Conservation (phyloP, 306 rosid species). For the Potentilla sterilis region DNA sequence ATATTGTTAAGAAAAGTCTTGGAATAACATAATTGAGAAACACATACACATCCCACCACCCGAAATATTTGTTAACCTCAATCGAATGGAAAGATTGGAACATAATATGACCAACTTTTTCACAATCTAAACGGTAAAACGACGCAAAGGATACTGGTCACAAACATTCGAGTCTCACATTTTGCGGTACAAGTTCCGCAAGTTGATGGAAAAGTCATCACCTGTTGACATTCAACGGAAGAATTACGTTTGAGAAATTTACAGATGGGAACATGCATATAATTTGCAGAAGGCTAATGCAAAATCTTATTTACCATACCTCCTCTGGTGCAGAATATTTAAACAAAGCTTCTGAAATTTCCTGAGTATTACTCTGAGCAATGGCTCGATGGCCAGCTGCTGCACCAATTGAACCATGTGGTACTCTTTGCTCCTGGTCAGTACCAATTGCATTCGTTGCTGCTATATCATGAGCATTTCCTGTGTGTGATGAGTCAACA, state of each 20-base stretch:
- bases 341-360: constrained; percentile 82
- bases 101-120: background rate
- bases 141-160: constrained; percentile 71
- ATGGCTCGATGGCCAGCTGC: constrained; percentile 84
- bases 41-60: background rate
- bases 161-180: constrained; percentile 96
- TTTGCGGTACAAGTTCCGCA: constrained; percentile 68
- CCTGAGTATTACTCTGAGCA: constrained; percentile 83
- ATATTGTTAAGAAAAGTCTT: constrained; percentile 42
- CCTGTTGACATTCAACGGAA: constrained; percentile 42
- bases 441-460: constrained; percentile 32
- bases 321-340: constrained; percentile 94
- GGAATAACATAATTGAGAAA: background rate
- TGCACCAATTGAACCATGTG: constrained; percentile 87
- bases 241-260: background rate
- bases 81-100: background rate
- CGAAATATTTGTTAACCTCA: background rate
- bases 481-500: constrained; percentile 48
- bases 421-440: constrained; percentile 47
- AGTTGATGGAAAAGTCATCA: constrained; percentile 97
- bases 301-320: constrained; percentile 35
- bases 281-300: background rate
- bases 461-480: constrained; percentile 36
- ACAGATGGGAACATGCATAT: background rate
- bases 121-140: constrained; percentile 1